Conservation (phyloP, 2,329 filamentous ascomycete species). For the Escovopsis sp. region DNA sequence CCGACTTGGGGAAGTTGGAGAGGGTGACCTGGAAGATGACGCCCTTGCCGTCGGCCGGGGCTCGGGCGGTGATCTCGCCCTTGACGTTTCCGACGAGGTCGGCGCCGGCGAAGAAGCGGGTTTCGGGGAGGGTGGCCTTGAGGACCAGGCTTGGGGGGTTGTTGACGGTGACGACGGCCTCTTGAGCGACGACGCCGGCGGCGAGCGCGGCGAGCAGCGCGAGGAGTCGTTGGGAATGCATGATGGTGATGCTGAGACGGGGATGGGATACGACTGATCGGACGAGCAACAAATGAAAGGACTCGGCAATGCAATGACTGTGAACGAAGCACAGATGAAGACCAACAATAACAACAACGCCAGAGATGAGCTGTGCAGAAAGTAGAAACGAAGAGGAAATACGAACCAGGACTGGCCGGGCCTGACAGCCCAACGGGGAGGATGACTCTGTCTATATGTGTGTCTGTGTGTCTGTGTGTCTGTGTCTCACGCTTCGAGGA, state of each 20-base stretch:
- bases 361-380: too few relatives aligned
- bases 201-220: constrained; percentile 15
- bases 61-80: constrained; percentile 33
- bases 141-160: constrained; percentile 43
- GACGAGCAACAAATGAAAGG: too few relatives aligned
- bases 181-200: constrained; percentile 17
- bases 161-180: constrained; percentile 36
- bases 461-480: too few relatives aligned
- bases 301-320: too few relatives aligned
- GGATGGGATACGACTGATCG: not conserved
- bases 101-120: constrained; percentile 34
- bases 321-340: too few relatives aligned
- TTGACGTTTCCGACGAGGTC: constrained; percentile 38
- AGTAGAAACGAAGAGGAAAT: too few relatives aligned
- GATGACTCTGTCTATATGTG: too few relatives aligned
- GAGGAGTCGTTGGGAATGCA: constrained; percentile 6
- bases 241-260: not conserved
- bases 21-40: constrained; percentile 41
- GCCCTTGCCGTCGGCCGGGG: constrained; percentile 35
- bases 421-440: too few relatives aligned
- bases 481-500: too few relatives aligned
- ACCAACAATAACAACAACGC: too few relatives aligned
- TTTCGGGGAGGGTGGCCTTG: constrained; percentile 39
- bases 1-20: constrained; percentile 40
- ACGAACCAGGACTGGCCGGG: too few relatives aligned